Percentiles rank a stretch among this genome's conserved stretches.
Evolutionary conservation across 371 early-diverging fungal genomes (phyloP).

Genomic region (Dichotomocladium elegans): DNA sequence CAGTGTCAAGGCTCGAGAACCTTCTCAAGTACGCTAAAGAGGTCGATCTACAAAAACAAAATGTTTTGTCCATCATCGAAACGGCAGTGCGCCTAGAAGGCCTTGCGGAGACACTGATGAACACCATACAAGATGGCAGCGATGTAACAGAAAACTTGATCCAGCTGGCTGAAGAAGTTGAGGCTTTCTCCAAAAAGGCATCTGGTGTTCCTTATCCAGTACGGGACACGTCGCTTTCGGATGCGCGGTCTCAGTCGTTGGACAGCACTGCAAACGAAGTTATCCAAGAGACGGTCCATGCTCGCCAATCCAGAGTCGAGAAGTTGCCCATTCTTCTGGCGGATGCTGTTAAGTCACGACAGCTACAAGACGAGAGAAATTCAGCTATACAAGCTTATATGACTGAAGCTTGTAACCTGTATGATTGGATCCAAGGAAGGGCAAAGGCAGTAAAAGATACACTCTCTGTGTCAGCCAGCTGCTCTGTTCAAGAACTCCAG

Average conservation of each 20-base stretch:
- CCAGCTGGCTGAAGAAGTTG: not conserved
- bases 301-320: conserved; percentile 22
- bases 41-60: conserved; percentile 7
- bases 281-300: conserved; percentile 23
- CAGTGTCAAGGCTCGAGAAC: not conserved
- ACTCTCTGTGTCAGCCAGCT: not conserved
- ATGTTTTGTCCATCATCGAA: not conserved
- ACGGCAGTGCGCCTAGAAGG: conserved; percentile 4
- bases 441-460: conserved; percentile 1
- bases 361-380: conserved; percentile 26
- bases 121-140: not conserved
- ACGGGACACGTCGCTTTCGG: conserved; percentile 11
- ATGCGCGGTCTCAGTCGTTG: conserved; percentile 6
- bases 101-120: not conserved
- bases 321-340: conserved; percentile 22
- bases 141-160: conserved; percentile 3
- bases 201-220: conserved; percentile 17
- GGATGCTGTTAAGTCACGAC: conserved; percentile 23
- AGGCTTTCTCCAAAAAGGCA: not conserved
- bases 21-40: conserved; percentile 9
- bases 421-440: conserved; percentile 25
- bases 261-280: conserved; percentile 19
- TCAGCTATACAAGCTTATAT: conserved; percentile 31
- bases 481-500: not conserved
- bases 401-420: conserved; percentile 22